phyloP scores from a whole-genome alignment of 2,329 filamentous ascomycete genomes.

The Seiridium unicorne region DNA sequence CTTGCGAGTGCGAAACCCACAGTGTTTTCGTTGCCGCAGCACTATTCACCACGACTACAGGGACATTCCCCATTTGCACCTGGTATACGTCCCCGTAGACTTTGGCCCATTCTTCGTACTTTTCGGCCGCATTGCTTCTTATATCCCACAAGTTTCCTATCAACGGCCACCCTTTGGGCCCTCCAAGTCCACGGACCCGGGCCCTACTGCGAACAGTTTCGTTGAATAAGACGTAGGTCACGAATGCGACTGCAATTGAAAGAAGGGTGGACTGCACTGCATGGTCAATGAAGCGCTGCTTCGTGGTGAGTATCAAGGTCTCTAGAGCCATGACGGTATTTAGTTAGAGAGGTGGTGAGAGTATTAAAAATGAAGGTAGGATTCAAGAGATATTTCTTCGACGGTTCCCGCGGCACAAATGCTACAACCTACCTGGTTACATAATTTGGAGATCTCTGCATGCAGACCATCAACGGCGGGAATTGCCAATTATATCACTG shows the following conservation, averaged over 20 bases:
- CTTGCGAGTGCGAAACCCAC: conserved; percentile 77
- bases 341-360: neutral
- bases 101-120: conserved; percentile 51
- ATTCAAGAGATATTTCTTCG: neutral
- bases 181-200: conserved; percentile 22
- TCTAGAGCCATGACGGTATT: neutral
- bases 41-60: conserved; percentile 75
- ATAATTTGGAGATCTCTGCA: too few species aligned
- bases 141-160: conserved; percentile 64
- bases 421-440: too few species aligned
- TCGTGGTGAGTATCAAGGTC: neutral
- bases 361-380: neutral
- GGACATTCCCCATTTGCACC: conserved; percentile 65
- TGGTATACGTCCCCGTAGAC: conserved; percentile 66
- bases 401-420: neutral
- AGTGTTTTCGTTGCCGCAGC: conserved; percentile 72
- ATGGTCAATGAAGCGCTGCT: neutral
- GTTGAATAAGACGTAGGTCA: conserved; percentile 17
- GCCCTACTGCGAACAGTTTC: conserved; percentile 21
- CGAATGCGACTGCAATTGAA: neutral
- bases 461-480: too few species aligned
- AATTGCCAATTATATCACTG: too few species aligned
- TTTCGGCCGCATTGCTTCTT: conserved; percentile 54
- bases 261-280: neutral
- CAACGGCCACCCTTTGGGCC: conserved; percentile 32